Percentiles rank a stretch among this genome's conserved stretches.
phyloP scores from a whole-genome alignment of 768 basidiomycete genomes.

The Amanita exitialis region DNA sequence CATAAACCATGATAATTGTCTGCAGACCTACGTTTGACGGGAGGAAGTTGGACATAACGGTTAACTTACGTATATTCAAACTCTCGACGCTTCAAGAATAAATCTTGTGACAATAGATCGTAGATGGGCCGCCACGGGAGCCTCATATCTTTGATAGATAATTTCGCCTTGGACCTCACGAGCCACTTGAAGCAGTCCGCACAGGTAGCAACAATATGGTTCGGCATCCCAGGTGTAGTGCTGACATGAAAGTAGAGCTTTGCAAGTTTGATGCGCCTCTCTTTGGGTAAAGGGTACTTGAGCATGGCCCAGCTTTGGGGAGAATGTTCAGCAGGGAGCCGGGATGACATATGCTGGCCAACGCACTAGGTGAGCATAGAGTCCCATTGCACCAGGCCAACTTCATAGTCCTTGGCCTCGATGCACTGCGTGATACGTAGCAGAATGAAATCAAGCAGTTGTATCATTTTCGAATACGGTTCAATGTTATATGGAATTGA shows the following conservation, averaged over 20 bases:
- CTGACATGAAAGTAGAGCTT: constrained; percentile 73
- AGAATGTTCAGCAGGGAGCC: constrained; percentile 5
- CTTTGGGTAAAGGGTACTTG: constrained; percentile 81
- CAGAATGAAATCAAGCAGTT: constrained; percentile 65
- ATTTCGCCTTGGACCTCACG: constrained; percentile 61
- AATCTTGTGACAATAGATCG: constrained; percentile 56
- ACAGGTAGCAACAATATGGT: constrained; percentile 55
- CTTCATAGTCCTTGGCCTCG: constrained; percentile 74
- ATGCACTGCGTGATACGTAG: constrained; percentile 62
- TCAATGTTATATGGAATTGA: constrained; percentile 75
- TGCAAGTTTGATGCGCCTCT: constrained; percentile 61
- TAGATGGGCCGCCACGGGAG: constrained; percentile 79
- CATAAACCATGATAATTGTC: constrained; percentile 72
- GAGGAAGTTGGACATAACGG: background rate
- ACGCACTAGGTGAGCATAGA: constrained; percentile 65
- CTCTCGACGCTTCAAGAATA: constrained; percentile 69
- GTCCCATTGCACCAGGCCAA: constrained; percentile 75
- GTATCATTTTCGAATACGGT: constrained; percentile 63
- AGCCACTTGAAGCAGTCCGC: constrained; percentile 52
- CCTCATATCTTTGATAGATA: constrained; percentile 68
- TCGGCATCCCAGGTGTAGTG: constrained; percentile 68
- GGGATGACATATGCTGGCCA: constrained; percentile 1
- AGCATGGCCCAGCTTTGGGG: constrained; percentile 62
- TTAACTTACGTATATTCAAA: constrained; percentile 65
- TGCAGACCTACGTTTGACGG: constrained; percentile 15